These are phyloP conservation scores for Alternaria angustiovoidea DNA, from an alignment of 2,329 filamentous ascomycete genomes.

Conservation along the genomic window DNA sequence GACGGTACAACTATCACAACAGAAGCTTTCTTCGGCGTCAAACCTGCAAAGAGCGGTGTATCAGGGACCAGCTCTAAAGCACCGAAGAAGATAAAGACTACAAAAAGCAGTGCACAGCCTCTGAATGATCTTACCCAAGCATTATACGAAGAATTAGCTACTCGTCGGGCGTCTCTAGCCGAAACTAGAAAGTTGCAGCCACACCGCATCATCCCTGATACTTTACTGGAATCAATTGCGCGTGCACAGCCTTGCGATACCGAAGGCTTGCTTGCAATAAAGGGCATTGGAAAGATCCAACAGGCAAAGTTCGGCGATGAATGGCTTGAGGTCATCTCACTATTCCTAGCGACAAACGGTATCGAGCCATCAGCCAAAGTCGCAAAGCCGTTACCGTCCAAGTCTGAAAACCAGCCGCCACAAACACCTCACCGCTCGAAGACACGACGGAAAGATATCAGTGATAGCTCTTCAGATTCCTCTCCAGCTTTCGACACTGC, in stretches of 20 bases:
- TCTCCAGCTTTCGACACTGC: slow-evolving; percentile 35
- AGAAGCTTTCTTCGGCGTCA: slow-evolving; percentile 31
- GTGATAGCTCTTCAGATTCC: slow-evolving; percentile 23
- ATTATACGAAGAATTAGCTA: slow-evolving; percentile 29
- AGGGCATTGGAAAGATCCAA: slow-evolving; percentile 33
- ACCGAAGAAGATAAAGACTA: not conserved
- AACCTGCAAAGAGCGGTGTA: slow-evolving; percentile 13
- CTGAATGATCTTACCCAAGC: slow-evolving; percentile 25
- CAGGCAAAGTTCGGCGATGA: slow-evolving; percentile 36
- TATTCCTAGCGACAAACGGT: slow-evolving; percentile 20
- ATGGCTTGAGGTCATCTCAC: slow-evolving; percentile 37
- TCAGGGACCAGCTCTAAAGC: slow-evolving; percentile 3
- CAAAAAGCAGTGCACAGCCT: slow-evolving; percentile 5
- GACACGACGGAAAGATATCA: not conserved
- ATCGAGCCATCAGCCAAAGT: not conserved
- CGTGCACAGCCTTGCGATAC: slow-evolving; percentile 27
- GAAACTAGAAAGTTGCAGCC: slow-evolving; percentile 12
- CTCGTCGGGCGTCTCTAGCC: slow-evolving; percentile 31
- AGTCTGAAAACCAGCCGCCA: not conserved
- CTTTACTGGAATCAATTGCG: slow-evolving; percentile 36
- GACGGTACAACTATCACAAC: slow-evolving; percentile 31
- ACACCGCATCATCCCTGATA: slow-evolving; percentile 31
- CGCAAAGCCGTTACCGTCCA: not conserved
- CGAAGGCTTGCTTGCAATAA: slow-evolving; percentile 30
- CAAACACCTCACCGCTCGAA: slow-evolving; percentile 6